Percentiles rank a stretch among this genome's conserved stretches.
Evolutionary conservation across 768 basidiomycete species (phyloP).

Genomic region (Holtermannia corniformis): DNA sequence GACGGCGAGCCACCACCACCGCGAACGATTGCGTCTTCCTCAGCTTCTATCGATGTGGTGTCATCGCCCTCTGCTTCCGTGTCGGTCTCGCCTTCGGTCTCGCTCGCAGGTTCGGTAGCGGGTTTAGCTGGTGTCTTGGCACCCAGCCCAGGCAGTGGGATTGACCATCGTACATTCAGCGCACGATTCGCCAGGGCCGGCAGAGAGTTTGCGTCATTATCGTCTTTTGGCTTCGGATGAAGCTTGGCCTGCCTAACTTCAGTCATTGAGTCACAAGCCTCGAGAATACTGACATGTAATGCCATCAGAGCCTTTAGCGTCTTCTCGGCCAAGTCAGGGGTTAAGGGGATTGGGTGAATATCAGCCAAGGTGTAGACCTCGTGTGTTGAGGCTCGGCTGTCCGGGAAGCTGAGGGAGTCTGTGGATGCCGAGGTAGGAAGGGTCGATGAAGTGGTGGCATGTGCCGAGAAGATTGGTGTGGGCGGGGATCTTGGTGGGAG

Average conservation of each 20-base stretch:
- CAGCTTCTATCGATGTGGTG: background rate
- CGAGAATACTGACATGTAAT: conserved; percentile 6
- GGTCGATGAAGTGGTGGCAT: conserved; percentile 3
- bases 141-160: conserved; percentile 3
- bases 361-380: conserved; percentile 22
- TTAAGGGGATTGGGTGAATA: conserved; percentile 30
- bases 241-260: background rate
- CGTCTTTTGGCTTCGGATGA: background rate
- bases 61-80: background rate
- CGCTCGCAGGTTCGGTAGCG: conserved; percentile 3
- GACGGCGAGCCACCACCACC: background rate
- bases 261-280: background rate
- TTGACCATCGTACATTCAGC: background rate
- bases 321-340: conserved; percentile 12
- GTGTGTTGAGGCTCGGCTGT: conserved; percentile 7
- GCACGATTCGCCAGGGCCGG: background rate
- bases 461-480: conserved; percentile 18
- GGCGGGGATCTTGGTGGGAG: conserved; percentile 9
- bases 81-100: background rate
- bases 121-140: conserved; percentile 1
- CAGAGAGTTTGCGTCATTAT: background rate
- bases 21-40: background rate
- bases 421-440: conserved; percentile 5
- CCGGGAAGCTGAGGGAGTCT: conserved; percentile 1
- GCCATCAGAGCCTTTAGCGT: conserved; percentile 4